Base-by-base conservation (phyloP, 805 yeast genomes). In the Lipomyces sp. region DNA sequence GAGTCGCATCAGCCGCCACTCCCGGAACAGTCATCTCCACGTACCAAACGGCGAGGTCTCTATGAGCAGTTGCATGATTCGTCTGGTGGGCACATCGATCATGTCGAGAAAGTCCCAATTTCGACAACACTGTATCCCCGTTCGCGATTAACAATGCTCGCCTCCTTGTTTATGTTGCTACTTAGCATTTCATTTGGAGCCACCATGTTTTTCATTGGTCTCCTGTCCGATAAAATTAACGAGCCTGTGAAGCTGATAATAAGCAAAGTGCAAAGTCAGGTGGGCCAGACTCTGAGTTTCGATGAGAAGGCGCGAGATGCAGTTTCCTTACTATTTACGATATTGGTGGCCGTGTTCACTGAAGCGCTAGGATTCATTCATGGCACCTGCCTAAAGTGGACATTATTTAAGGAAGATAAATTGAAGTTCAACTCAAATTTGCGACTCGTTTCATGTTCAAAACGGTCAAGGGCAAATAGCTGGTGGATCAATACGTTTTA, bases 301-400 rank as follows among this genome's bases (percentile, higher is more conserved):
- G 24, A 42, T 24, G 48, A n/a, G 48, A 42, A 1, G 24, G 48
- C 48, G 24, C 35, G 55, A 15, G 61, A 59, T n/a, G 29, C 50
- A 11, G 45, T 33, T 4, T 37, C 61, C 18, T 30, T 59, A 10
- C 24, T 15, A n/a, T 15, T 59, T 37, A 59, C 33, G 0, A 2
- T 45, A 29, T 32, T 59, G 39, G 61, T 59, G n/a, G 29, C 33
- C 11, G 30, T 48, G 3, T n/a, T 32, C 35, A 37, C 54, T 10
- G 61, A 59, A 35, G 3, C 39, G 6, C 39, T 59, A 15, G 61
- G 55, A 13, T 59, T 37, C 51, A 32, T 59, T 48, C 61, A 59
- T 33, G 8, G 42, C 4, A 48, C 55, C 6, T 30, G 53, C 10
- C 18, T 59, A 30, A 59, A 48, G 50, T 59, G 61, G 61, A 45